phyloP scores from a whole-genome alignment of 305 asterid species.

The Nicotiana rustica region DNA sequence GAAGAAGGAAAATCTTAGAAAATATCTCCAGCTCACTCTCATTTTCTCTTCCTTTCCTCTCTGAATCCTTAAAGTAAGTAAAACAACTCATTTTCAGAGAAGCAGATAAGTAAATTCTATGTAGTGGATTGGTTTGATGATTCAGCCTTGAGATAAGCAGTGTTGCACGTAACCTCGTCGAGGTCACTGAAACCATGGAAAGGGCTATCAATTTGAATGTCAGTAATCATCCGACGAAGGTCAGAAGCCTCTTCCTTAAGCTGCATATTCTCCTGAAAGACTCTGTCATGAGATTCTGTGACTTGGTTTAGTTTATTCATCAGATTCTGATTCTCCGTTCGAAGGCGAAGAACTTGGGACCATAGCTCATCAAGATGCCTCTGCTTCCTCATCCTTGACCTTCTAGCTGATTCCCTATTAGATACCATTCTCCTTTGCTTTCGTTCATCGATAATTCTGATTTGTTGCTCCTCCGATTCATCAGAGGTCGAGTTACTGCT shows the following conservation, averaged over 20 bases:
- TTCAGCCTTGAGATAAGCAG: conserved; percentile 62
- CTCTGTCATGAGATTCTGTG: conserved; percentile 67
- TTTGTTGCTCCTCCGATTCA: conserved; percentile 66
- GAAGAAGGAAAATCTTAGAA: conserved; percentile 44
- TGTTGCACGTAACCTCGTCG: conserved; percentile 65
- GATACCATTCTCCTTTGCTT: conserved; percentile 87
- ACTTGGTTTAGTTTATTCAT: conserved; percentile 63
- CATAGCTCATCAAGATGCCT: conserved; percentile 88
- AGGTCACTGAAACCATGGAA: conserved; percentile 54
- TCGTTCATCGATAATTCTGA: conserved; percentile 54
- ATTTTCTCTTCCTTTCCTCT: conserved; percentile 25
- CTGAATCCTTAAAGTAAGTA: conserved; percentile 27
- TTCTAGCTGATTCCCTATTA: conserved; percentile 86
- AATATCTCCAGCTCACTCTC: conserved; percentile 30
- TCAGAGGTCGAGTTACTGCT: conserved; percentile 75
- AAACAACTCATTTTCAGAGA: conserved; percentile 43
- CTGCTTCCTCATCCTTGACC: conserved; percentile 96
- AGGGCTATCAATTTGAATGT: conserved; percentile 54
- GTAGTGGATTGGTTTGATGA: conserved; percentile 58
- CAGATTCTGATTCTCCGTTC: conserved; percentile 70
- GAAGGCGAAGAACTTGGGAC: conserved; percentile 78
- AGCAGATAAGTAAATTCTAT: conserved; percentile 47
- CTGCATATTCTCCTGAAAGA: conserved; percentile 62
- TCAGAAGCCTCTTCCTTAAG: conserved; percentile 78
- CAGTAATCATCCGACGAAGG: conserved; percentile 68